phyloP scores from a whole-genome alignment of 257 asterid species.

The Solanum habrochaites region DNA sequence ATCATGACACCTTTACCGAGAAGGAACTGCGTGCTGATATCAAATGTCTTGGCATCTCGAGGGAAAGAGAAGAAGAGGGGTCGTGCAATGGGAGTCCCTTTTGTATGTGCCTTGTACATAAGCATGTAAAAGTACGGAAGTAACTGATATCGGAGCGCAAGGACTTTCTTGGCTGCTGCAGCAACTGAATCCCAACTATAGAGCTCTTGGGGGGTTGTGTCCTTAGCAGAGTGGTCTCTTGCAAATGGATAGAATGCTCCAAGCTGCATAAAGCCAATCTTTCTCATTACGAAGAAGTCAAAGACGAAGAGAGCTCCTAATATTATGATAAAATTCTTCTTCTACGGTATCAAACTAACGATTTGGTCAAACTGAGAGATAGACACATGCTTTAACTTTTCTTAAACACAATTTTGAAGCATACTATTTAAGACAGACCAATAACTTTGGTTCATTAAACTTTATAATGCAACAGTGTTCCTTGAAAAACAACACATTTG shows the following conservation, averaged over 20 bases:
- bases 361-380: neutral
- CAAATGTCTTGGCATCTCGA: conserved; percentile 22
- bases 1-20: conserved; percentile 36
- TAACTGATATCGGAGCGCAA: conserved; percentile 29
- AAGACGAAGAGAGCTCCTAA: neutral
- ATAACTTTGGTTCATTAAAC: neutral
- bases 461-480: neutral
- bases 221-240: conserved; percentile 27
- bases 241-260: conserved; percentile 56
- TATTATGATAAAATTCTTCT: neutral
- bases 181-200: conserved; percentile 42
- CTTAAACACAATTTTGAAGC: neutral
- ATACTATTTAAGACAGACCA: neutral
- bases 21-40: conserved; percentile 31
- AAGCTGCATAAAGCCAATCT: conserved; percentile 16
- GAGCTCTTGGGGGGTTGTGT: conserved; percentile 30
- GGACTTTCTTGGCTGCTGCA: conserved; percentile 31
- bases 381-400: neutral
- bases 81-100: conserved; percentile 33
- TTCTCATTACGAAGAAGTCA: neutral
- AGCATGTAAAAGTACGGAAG: conserved; percentile 34
- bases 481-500: neutral
- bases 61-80: conserved; percentile 51
- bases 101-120: conserved; percentile 33
- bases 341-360: neutral